Evolutionary conservation across 768 basidiomycete genomes (phyloP).

Genomic region (Tulasnella sp.): DNA sequence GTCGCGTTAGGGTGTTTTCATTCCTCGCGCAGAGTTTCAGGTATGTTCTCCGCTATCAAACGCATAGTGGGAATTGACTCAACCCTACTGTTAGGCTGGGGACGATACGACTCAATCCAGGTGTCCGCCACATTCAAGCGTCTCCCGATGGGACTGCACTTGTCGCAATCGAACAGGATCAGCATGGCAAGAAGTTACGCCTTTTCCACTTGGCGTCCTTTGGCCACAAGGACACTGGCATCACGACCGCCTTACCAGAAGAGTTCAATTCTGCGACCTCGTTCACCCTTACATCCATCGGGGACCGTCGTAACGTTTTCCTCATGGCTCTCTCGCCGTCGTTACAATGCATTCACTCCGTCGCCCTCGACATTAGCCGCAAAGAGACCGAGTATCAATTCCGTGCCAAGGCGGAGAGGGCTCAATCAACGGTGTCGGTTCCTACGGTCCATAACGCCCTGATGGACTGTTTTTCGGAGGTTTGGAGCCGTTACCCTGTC

Average conservation of each 20-base stretch:
- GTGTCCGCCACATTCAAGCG: conserved; percentile 32
- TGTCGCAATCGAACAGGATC: conserved; percentile 24
- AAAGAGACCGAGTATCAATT: conserved; percentile 47
- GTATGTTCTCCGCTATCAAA: conserved; percentile 28
- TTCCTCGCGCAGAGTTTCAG: conserved; percentile 42
- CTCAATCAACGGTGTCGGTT: no score
- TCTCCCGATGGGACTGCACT: conserved; percentile 47
- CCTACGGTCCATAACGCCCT: conserved; percentile 7
- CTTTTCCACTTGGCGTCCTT: conserved; percentile 48
- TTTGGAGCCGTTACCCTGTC: conserved; percentile 17
- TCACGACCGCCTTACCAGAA: conserved; percentile 27
- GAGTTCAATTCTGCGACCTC: conserved; percentile 13
- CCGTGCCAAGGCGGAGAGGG: conserved; percentile 29
- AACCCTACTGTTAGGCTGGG: conserved; percentile 31
- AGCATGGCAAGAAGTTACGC: conserved; percentile 22
- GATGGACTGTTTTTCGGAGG: conserved; percentile 13
- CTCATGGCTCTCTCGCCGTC: conserved; percentile 32
- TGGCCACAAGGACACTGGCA: conserved; percentile 36
- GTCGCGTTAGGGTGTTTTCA: conserved; percentile 41
- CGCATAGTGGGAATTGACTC: neutral
- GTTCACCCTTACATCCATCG: conserved; percentile 35
- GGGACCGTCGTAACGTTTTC: conserved; percentile 33
- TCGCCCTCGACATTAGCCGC: conserved; percentile 41
- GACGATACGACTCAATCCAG: conserved; percentile 29
- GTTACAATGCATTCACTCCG: conserved; percentile 29